Evolutionary conservation across 768 basidiomycete genomes (phyloP).

Genomic region (Erythrobasidium yunnanense): DNA sequence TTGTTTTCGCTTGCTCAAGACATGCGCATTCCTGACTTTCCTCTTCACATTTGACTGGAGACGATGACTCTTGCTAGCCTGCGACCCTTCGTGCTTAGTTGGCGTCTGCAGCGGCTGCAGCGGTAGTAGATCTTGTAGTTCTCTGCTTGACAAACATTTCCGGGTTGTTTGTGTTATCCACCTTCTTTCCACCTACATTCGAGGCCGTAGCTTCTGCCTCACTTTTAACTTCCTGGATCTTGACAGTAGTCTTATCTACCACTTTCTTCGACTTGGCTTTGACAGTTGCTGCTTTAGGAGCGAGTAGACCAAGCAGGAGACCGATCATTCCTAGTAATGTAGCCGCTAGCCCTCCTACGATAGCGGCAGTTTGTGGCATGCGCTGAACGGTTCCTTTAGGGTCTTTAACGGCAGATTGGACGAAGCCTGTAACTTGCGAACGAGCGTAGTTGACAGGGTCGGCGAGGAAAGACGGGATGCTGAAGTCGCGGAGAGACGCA

Average conservation of each 20-base stretch:
- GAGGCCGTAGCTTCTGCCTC: constrained; percentile 38
- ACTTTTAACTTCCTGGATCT: constrained; percentile 41
- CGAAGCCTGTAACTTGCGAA: constrained; percentile 64
- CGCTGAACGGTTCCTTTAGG: constrained; percentile 73
- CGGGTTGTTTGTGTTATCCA: constrained; percentile 33
- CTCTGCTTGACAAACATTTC: constrained; percentile 30
- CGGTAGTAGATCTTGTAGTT: constrained; percentile 8
- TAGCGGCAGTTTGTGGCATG: constrained; percentile 75
- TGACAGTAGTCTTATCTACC: constrained; percentile 53
- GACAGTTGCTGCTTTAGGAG: constrained; percentile 45
- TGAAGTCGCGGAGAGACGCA: constrained; percentile 45
- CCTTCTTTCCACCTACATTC: too few species aligned
- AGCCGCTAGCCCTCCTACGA: constrained; percentile 56
- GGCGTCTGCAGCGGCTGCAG: too few species aligned
- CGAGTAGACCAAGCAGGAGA: constrained; percentile 57
- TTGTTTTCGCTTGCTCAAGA: too few species aligned
- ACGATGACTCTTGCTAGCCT: too few species aligned
- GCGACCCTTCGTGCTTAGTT: too few species aligned
- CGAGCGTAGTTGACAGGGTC: constrained; percentile 74
- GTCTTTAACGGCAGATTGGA: constrained; percentile 63
- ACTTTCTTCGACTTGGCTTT: constrained; percentile 27
- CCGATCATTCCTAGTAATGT: constrained; percentile 78
- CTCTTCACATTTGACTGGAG: too few species aligned
- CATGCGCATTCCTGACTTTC: too few species aligned
- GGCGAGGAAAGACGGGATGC: constrained; percentile 51